These are phyloP conservation scores for Mercurialis annua DNA, from an alignment of 345 rosid genomes.

Conservation along the genomic window DNA sequence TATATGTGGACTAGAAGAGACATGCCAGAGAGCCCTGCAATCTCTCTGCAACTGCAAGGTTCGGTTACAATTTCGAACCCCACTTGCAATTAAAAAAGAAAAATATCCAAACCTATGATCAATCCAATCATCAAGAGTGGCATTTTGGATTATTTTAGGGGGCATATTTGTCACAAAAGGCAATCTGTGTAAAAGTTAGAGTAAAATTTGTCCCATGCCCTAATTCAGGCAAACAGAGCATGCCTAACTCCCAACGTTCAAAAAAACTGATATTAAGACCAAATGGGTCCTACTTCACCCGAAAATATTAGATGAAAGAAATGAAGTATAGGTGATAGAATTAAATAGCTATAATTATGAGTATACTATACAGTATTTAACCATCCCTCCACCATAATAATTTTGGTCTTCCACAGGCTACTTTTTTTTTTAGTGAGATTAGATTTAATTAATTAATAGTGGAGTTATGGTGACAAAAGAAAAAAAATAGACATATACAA, in stretches of 20 bases:
- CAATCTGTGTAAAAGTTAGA: slow-evolving; percentile 1
- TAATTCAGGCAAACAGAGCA: neutral
- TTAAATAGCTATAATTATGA: slow-evolving; percentile 1
- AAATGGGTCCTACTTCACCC: neutral
- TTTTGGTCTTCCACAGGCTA: slow-evolving; percentile 5
- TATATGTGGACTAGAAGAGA: too few relatives aligned
- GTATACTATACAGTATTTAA: slow-evolving; percentile 2
- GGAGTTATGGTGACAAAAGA: neutral
- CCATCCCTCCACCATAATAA: slow-evolving; percentile 51
- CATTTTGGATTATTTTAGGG: neutral
- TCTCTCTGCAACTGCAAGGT: neutral
- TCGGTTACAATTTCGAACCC: neutral
- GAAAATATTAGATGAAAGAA: neutral
- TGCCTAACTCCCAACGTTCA: slow-evolving; percentile 24
- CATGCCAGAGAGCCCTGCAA: neutral
- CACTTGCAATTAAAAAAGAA: neutral
- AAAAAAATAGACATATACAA: neutral
- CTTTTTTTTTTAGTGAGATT: neutral
- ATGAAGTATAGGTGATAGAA: neutral
- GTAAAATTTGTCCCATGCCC: slow-evolving; percentile 13
- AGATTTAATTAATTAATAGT: neutral
- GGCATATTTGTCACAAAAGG: neutral
- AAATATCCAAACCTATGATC: neutral
- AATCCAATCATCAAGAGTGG: slow-evolving; percentile 6
- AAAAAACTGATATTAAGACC: neutral